Evolutionary conservation across 2,329 filamentous ascomycete genomes (phyloP).

Genomic region (Dothistroma septosporum): DNA sequence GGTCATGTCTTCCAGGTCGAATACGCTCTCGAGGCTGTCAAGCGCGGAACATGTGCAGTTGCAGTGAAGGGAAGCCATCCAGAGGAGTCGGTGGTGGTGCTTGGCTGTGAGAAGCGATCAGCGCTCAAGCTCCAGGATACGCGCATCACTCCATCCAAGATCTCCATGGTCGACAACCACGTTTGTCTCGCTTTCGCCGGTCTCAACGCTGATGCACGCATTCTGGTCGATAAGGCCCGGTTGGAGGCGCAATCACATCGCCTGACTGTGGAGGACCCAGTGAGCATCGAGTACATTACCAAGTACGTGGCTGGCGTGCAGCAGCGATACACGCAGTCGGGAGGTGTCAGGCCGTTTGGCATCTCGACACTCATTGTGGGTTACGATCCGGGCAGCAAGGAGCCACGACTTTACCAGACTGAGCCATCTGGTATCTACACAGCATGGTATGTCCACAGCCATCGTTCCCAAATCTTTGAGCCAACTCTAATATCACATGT

Average conservation of each 20-base stretch:
- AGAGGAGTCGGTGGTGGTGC: slow-evolving; percentile 65
- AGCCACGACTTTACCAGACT: slow-evolving; percentile 90
- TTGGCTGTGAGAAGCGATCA: slow-evolving; percentile 97
- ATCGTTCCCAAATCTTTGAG: neutral
- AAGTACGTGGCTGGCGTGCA: slow-evolving; percentile 98
- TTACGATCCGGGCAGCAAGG: slow-evolving; percentile 90
- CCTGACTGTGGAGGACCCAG: slow-evolving; percentile 93
- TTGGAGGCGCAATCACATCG: slow-evolving; percentile 97
- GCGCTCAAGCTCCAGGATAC: slow-evolving; percentile 99
- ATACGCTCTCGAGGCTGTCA: slow-evolving; percentile 97
- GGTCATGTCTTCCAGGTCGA: slow-evolving; percentile 99
- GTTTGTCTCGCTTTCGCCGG: slow-evolving; percentile 96
- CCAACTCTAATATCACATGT: slow-evolving; percentile 16
- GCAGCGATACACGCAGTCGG: slow-evolving; percentile 97
- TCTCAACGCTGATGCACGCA: slow-evolving; percentile 94
- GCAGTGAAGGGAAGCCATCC: slow-evolving; percentile 85
- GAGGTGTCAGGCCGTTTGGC: slow-evolving; percentile 96
- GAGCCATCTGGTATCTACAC: slow-evolving; percentile 99
- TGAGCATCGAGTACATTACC: slow-evolving; percentile 98
- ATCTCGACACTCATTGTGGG: slow-evolving; percentile 97
- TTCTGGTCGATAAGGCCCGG: slow-evolving; percentile 95
- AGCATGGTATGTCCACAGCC: slow-evolving; percentile 70
- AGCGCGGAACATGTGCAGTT: slow-evolving; percentile 98
- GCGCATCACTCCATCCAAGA: slow-evolving; percentile 97
- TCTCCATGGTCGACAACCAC: slow-evolving; percentile 91